A percentile compares a stretch with the other conserved stretches of the same genome.
Evolutionary conservation across 1,284 basidiomycete species (phyloP).

Genomic region (Cutaneotrichosporon cutaneum): DNA sequence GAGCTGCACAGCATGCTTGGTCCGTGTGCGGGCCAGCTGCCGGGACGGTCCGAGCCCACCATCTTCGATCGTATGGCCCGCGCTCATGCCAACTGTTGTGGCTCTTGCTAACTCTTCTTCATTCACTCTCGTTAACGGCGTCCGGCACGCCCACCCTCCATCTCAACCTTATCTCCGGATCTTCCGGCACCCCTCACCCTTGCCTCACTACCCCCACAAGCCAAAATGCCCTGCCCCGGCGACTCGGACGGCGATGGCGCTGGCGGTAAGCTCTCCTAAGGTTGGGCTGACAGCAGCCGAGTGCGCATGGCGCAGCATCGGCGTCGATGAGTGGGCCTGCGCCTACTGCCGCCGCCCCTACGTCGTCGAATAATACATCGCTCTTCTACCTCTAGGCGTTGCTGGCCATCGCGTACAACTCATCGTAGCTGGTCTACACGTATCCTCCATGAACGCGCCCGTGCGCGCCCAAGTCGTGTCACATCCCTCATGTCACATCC

Average conservation of each 20-base stretch:
- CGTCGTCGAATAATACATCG: not conserved
- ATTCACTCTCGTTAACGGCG: not conserved
- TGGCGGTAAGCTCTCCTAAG: not conserved
- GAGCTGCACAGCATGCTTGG: not conserved
- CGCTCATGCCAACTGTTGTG: no score
- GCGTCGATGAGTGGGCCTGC: not conserved
- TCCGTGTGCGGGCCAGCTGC: not conserved
- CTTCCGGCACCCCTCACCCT: not conserved
- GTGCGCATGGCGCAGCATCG: conserved; percentile 1
- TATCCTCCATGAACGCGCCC: not conserved
- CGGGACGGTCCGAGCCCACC: not conserved
- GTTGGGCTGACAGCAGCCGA: not conserved
- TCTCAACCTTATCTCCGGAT: not conserved
- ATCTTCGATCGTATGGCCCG: no score
- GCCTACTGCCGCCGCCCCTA: conserved; percentile 1
- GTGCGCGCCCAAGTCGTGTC: not conserved
- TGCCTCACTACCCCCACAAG: no score
- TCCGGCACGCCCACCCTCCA: not conserved
- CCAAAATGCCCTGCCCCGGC: not conserved
- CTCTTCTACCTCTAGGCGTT: not conserved
- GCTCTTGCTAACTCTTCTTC: not conserved
- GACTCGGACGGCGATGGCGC: not conserved
- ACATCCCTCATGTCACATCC: not conserved
- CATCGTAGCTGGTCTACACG: not conserved
- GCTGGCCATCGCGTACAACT: no score